These are phyloP conservation scores for Penicillium sp. DNA, from an alignment of 2,329 filamentous ascomycete genomes.

Conservation along the genomic window DNA sequence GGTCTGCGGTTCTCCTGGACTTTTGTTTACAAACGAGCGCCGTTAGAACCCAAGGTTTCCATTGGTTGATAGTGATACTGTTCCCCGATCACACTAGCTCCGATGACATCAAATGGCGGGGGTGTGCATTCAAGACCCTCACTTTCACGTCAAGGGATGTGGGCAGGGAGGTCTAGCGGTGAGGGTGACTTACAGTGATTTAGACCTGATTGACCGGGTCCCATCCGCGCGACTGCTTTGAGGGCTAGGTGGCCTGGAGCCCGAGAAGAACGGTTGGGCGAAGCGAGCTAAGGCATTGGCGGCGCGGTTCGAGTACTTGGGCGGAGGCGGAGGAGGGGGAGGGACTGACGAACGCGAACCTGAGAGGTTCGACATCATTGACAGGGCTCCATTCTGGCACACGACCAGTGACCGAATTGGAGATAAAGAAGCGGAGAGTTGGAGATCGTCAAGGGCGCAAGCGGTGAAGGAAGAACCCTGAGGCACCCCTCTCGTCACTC, in stretches of 20 bases:
- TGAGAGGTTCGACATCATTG: constrained; percentile 30
- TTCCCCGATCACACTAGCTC: constrained; percentile 5
- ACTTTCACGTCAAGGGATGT: neutral
- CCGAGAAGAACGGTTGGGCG: constrained; percentile 57
- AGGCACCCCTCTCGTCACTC: neutral
- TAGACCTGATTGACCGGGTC: constrained; percentile 37
- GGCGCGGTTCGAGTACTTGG: constrained; percentile 46
- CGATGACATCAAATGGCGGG: constrained; percentile 11
- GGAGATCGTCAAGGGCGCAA: constrained; percentile 5
- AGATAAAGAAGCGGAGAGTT: constrained; percentile 5
- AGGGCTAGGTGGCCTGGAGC: constrained; percentile 55
- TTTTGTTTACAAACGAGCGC: neutral
- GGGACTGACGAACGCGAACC: constrained; percentile 33
- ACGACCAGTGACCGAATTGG: constrained; percentile 28
- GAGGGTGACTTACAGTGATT: constrained; percentile 40
- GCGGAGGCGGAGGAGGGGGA: constrained; percentile 39
- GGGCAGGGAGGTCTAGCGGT: constrained; percentile 17
- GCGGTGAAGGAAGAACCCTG: constrained; percentile 7
- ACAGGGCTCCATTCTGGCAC: constrained; percentile 26
- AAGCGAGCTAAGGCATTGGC: constrained; percentile 53
- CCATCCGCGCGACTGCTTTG: constrained; percentile 39
- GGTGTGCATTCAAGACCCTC: neutral
- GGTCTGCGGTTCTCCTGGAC: constrained; percentile 53
- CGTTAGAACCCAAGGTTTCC: constrained; percentile 28
- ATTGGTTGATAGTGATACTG: constrained; percentile 8